phyloP scores from a whole-genome alignment of 371 early-diverging fungal species.

The Choanephora cucurbitarum region DNA sequence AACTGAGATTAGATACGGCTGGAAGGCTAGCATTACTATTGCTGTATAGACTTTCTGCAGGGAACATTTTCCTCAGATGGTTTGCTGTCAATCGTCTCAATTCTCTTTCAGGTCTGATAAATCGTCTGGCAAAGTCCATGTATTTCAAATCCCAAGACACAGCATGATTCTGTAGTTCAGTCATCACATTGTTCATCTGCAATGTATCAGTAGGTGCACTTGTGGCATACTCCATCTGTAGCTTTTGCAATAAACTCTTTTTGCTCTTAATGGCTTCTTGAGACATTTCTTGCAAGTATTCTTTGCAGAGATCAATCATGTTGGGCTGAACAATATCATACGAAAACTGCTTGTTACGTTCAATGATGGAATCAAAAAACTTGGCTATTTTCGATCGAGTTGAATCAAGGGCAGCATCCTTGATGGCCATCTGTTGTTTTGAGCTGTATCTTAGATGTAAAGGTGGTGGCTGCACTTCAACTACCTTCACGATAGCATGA shows the following conservation, averaged over 20 bases:
- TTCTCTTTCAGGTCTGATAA: constrained; percentile 77
- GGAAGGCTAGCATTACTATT: constrained; percentile 5
- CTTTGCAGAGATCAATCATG: constrained; percentile 67
- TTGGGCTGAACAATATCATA: constrained; percentile 65
- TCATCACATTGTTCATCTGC: constrained; percentile 74
- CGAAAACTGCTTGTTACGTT: constrained; percentile 59
- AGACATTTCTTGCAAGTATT: constrained; percentile 61
- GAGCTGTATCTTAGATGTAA: constrained; percentile 65
- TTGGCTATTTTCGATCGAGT: constrained; percentile 58
- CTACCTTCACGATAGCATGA: constrained; percentile 71
- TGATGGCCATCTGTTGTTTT: constrained; percentile 53
- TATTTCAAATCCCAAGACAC: constrained; percentile 84
- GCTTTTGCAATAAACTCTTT: constrained; percentile 72
- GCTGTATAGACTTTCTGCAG: constrained; percentile 34
- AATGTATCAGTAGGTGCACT: constrained; percentile 79
- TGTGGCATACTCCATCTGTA: constrained; percentile 79
- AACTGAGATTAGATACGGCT: constrained; percentile 31
- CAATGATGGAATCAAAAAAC: constrained; percentile 75
- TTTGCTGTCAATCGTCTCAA: constrained; percentile 59
- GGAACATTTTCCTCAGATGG: constrained; percentile 67
- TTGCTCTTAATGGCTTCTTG: constrained; percentile 74
- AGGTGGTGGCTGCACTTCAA: constrained; percentile 83
- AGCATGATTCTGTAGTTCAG: constrained; percentile 76
- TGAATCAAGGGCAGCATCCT: constrained; percentile 64
- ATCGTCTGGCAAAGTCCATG: constrained; percentile 68